A percentile compares a stretch with the other conserved stretches of the same genome.
Evolutionary conservation across 306 rosid genomes (phyloP).

Genomic region (Coriaria nepalensis): DNA sequence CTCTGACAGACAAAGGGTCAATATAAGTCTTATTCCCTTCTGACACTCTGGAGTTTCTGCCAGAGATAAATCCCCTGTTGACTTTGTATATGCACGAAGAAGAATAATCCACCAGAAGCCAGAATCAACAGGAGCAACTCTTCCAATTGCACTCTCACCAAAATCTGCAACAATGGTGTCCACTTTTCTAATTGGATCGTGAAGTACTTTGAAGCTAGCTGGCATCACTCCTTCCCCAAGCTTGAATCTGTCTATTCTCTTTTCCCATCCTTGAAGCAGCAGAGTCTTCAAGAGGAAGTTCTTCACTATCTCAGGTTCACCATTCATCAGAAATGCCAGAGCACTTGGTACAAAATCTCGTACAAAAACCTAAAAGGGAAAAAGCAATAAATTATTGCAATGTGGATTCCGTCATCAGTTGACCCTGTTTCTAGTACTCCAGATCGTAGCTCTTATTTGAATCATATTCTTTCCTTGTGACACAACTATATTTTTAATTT

Average conservation of each 20-base stretch:
- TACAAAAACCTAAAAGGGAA: conserved; percentile 54
- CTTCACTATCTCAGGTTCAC: conserved; percentile 82
- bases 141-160: conserved; percentile 91
- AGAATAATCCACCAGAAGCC: conserved; percentile 97
- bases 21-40: conserved; percentile 81
- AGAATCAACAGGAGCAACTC: conserved; percentile 95
- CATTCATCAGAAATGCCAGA: conserved; percentile 81
- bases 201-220: conserved; percentile 88
- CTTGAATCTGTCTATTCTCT: conserved; percentile 77
- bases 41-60: conserved; percentile 71
- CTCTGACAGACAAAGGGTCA: conserved; percentile 76
- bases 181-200: conserved; percentile 58
- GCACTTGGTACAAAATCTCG: conserved; percentile 95
- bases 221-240: conserved; percentile 96
- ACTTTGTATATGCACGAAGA: conserved; percentile 84
- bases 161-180: conserved; percentile 79
- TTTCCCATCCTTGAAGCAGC: conserved; percentile 87
- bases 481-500: too few species aligned
- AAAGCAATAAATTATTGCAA: neutral
- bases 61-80: conserved; percentile 68
- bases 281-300: conserved; percentile 77
- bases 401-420: neutral
- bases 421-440: neutral
- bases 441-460: too few species aligned
- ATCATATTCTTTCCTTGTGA: too few species aligned